Percentiles rank a stretch among this genome's conserved stretches.
Evolutionary conservation across 2,329 filamentous ascomycete genomes (phyloP).

Genomic region (Fusarium xylarioides): DNA sequence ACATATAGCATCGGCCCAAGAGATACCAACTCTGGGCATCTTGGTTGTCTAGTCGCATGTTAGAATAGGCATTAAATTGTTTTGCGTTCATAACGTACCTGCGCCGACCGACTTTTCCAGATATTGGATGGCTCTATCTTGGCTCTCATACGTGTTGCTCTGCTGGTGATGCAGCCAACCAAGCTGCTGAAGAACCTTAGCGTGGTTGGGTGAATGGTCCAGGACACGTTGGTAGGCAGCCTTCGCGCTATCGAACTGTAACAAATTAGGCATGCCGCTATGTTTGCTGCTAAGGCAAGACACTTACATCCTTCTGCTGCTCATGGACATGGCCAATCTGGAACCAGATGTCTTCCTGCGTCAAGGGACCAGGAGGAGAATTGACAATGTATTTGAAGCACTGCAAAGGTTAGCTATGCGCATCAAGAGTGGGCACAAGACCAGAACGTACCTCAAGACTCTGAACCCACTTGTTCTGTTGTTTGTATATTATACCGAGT

Average conservation of each 20-base stretch:
- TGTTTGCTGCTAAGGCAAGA: not conserved
- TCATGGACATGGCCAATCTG: slow-evolving; percentile 99
- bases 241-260: slow-evolving; percentile 92
- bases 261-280: slow-evolving; percentile 47
- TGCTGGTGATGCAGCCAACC: slow-evolving; percentile 98
- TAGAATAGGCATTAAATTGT: not conserved
- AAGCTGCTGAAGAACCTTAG: slow-evolving; percentile 96
- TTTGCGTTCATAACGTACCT: slow-evolving; percentile 63
- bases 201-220: slow-evolving; percentile 93
- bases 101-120: slow-evolving; percentile 95
- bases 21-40: slow-evolving; percentile 99
- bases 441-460: slow-evolving; percentile 81
- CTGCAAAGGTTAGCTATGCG: slow-evolving; percentile 54
- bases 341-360: slow-evolving; percentile 99
- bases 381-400: slow-evolving; percentile 99
- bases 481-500: slow-evolving; percentile 99
- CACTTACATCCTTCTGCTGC: slow-evolving; percentile 94
- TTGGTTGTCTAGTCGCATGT: slow-evolving; percentile 74
- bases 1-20: slow-evolving; percentile 98
- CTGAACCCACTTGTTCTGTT: slow-evolving; percentile 91
- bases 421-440: not conserved
- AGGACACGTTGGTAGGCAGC: slow-evolving; percentile 91
- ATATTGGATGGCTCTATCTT: slow-evolving; percentile 96
- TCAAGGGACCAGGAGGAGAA: slow-evolving; percentile 89
- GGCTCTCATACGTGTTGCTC: slow-evolving; percentile 87